Evolutionary conservation across 108 stramenopile species (phyloP).

Genomic region (Stephanodiscus minutulus): DNA sequence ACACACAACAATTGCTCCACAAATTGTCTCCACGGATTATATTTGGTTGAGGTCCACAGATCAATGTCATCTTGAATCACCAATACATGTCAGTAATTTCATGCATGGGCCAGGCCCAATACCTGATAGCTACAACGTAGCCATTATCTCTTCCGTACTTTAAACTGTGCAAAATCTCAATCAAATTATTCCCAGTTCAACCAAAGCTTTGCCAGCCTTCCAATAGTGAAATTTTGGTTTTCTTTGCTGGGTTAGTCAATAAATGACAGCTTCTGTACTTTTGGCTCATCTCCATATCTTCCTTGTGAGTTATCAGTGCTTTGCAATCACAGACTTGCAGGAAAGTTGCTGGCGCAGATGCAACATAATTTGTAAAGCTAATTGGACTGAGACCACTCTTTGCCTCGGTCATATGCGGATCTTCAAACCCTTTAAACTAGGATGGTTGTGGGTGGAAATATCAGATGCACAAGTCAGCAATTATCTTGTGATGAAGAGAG

Average conservation of each 20-base stretch:
- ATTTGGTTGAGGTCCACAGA: too few species aligned
- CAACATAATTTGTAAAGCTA: background rate
- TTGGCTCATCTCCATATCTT: background rate
- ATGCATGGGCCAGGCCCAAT: background rate
- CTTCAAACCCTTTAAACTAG: too few species aligned
- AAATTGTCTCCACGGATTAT: background rate
- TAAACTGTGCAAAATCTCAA: background rate
- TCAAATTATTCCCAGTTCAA: background rate
- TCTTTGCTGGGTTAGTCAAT: background rate
- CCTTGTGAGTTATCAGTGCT: background rate
- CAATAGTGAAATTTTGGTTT: background rate
- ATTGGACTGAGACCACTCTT: background rate
- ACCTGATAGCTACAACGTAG: background rate
- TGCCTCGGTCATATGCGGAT: too few species aligned
- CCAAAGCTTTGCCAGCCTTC: background rate
- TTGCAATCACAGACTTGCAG: background rate
- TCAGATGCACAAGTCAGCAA: too few species aligned
- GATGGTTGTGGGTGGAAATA: too few species aligned
- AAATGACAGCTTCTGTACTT: background rate
- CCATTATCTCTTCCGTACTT: background rate
- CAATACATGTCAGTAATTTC: background rate
- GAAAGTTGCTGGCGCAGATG: background rate
- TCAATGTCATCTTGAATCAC: background rate
- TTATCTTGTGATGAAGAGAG: too few species aligned
- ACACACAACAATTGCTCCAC: conserved; percentile 8